A percentile compares a stretch with the other conserved stretches of the same genome.
Conservation (phyloP, 2,329 filamentous ascomycete species). For the Alternaria ventricosa region DNA sequence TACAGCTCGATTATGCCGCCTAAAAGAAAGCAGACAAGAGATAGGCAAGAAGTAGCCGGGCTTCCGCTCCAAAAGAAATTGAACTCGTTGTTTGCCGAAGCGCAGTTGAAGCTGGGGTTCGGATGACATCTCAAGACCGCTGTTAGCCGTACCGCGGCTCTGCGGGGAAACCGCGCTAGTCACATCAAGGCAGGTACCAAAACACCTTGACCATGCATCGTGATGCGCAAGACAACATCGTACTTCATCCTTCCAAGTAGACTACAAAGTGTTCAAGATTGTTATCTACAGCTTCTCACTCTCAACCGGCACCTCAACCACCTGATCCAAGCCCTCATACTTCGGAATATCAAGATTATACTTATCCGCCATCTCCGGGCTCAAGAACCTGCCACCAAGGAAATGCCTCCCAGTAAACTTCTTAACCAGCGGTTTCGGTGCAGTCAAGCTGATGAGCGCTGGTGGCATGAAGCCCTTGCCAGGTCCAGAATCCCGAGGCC, state of each 20-base stretch:
- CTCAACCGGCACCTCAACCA: slow-evolving; percentile 72
- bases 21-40: not conserved
- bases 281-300: slow-evolving; percentile 24
- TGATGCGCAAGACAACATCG: not conserved
- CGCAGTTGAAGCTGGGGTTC: slow-evolving; percentile 20
- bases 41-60: not conserved
- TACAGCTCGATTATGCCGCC: not conserved
- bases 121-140: slow-evolving; percentile 30
- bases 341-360: slow-evolving; percentile 83
- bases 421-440: slow-evolving; percentile 87
- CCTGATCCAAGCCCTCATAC: slow-evolving; percentile 87
- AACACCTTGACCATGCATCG: not conserved
- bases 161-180: slow-evolving; percentile 22
- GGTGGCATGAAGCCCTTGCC: slow-evolving; percentile 82
- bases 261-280: not conserved
- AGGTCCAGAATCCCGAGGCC: slow-evolving; percentile 77
- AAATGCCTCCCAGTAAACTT: slow-evolving; percentile 90
- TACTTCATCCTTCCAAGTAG: not conserved
- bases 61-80: slow-evolving; percentile 5
- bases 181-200: slow-evolving; percentile 15
- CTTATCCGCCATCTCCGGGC: slow-evolving; percentile 77
- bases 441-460: slow-evolving; percentile 85
- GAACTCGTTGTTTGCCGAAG: slow-evolving; percentile 23
- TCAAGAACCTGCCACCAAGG: slow-evolving; percentile 87
- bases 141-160: slow-evolving; percentile 33